Evolutionary conservation across 768 basidiomycete species (phyloP), one percentile per base, ranked within the genome.

Genomic region (Macrolepiota fuliginosa): DNA sequence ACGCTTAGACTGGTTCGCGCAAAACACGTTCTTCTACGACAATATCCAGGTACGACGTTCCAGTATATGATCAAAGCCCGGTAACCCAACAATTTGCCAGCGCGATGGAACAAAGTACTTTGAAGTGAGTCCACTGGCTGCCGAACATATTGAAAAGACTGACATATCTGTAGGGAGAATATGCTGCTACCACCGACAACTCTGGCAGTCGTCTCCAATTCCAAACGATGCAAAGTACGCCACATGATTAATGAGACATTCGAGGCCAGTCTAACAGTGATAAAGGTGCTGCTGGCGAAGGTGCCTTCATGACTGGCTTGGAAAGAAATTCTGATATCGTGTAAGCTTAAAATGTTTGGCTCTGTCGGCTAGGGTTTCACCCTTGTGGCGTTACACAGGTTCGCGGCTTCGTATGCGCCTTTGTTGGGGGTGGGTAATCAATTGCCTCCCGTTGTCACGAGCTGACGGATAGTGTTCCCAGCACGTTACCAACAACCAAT

Each of bases 301-400:
- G 86, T 1, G 84, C 84, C 0, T 89, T 83, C 67, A 88, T 88
- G 87, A 88, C 83, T 1, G 87, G 88, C 3, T 66, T 88, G 5
- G 87, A 89, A 69, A 66, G 78, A n/a, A 79, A 79, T 54, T 70
- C 71, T 27, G 77, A 79, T 58, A 79, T 79, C 56, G 74, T 76
- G 69, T 68, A 65, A 51, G 67, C 59, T 13, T 45, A 40, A 29
- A 4, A 45, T 19, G 24, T 10, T 27, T 15, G 11, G 52, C 17
- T 5, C 19, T 12, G 7, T 15, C 12, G 15, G 37, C 22, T 5
- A 32, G 3, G 29, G 4, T 7, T 13, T 13, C 9, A 25, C 7
- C 6, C 47, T 15, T 32, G 79, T 22, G 2, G 11, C 22, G 7
- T n/a, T 76, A 76, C 56, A 73, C 81, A 67, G 84, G 5, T 89